These are phyloP conservation scores for Leptodermis oblonga DNA, from an alignment of 257 asterid species.

Conservation along the genomic window DNA sequence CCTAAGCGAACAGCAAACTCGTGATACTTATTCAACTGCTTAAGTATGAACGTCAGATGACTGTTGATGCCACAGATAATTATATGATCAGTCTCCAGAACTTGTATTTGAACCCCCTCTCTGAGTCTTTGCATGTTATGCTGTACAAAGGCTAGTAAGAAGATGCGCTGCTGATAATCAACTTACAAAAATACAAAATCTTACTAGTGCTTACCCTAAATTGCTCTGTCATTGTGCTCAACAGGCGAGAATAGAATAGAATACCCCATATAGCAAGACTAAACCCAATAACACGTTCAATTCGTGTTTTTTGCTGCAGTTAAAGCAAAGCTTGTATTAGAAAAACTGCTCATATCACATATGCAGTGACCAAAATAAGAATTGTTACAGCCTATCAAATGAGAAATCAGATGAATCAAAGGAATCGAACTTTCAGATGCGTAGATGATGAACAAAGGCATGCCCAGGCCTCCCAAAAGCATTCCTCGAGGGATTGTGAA, in stretches of 20 bases:
- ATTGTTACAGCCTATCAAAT: slow-evolving; percentile 27
- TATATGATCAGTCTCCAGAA: slow-evolving; percentile 84
- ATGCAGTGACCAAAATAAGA: slow-evolving; percentile 4
- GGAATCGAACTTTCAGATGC: slow-evolving; percentile 76
- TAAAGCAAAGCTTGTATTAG: slow-evolving; percentile 28
- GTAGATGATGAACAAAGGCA: slow-evolving; percentile 96
- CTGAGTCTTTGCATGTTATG: slow-evolving; percentile 79
- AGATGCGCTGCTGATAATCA: slow-evolving; percentile 22
- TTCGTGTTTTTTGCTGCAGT: slow-evolving; percentile 93
- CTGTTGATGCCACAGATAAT: slow-evolving; percentile 84
- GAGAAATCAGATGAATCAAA: slow-evolving; percentile 32
- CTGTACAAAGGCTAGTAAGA: slow-evolving; percentile 48
- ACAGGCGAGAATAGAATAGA: slow-evolving; percentile 82
- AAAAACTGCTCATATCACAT: slow-evolving; percentile 18
- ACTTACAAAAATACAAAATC: slow-evolving; percentile 20
- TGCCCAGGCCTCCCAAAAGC: slow-evolving; percentile 99
- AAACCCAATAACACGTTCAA: slow-evolving; percentile 89
- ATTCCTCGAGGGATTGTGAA: slow-evolving; percentile 80
- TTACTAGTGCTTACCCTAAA: slow-evolving; percentile 66
- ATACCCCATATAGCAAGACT: slow-evolving; percentile 98
- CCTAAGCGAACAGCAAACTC: slow-evolving; percentile 91
- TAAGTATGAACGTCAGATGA: slow-evolving; percentile 75
- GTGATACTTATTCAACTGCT: slow-evolving; percentile 91
- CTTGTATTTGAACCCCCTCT: slow-evolving; percentile 97
- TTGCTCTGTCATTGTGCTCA: slow-evolving; percentile 98